These are phyloP conservation scores for Aspergillus hiratsukae DNA, from an alignment of 2,329 filamentous ascomycete genomes.

Conservation along the genomic window DNA sequence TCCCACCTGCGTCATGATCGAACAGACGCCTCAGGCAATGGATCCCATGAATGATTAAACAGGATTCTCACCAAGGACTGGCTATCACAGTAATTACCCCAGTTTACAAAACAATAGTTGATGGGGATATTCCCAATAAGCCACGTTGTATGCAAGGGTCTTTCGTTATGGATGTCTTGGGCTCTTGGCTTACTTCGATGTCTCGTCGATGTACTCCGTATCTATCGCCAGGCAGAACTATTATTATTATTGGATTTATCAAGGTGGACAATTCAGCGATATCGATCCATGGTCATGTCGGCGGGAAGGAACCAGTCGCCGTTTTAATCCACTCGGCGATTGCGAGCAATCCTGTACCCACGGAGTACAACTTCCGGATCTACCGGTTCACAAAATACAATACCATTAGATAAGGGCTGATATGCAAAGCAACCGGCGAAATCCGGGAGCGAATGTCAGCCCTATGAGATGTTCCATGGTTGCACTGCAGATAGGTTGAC, in stretches of 20 bases:
- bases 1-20: not conserved
- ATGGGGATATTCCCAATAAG: not conserved
- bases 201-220: not conserved
- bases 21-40: not conserved
- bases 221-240: not conserved
- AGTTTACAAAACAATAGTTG: not conserved
- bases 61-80: not conserved
- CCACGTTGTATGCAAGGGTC: slow-evolving; percentile 1
- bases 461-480: not conserved
- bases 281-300: not conserved
- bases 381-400: no score
- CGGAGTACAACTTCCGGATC: no score
- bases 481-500: not conserved
- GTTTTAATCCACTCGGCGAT: not conserved
- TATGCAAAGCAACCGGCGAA: not conserved
- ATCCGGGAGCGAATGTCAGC: not conserved
- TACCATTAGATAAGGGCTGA: not conserved
- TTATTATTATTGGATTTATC: not conserved
- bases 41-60: not conserved
- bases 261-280: not conserved
- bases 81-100: not conserved
- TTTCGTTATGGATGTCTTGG: not conserved
- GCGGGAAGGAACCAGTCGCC: not conserved
- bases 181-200: not conserved
- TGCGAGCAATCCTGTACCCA: not conserved